These are phyloP conservation scores for Castanea mollissima DNA, from an alignment of 306 rosid species.

Conservation along the genomic window DNA sequence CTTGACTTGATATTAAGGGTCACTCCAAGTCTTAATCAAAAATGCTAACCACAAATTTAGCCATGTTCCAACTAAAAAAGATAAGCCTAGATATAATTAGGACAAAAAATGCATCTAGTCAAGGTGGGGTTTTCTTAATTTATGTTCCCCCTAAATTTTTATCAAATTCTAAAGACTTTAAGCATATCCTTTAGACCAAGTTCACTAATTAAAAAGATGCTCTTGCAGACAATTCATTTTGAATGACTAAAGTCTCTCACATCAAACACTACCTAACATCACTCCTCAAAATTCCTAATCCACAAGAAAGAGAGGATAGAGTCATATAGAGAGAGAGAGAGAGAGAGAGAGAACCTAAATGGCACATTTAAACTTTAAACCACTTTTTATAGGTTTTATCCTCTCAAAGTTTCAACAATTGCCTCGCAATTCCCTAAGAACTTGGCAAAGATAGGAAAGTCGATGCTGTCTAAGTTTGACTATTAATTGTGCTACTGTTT, in stretches of 20 bases:
- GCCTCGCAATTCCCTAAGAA: constrained; percentile 7
- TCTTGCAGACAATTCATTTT: neutral
- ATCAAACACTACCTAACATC: constrained; percentile 9
- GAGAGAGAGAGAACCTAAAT: neutral
- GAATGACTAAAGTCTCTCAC: neutral
- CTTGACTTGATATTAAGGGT: constrained; percentile 14
- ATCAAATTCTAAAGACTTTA: neutral
- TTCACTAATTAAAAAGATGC: constrained; percentile 23
- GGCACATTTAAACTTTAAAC: neutral
- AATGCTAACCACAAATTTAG: neutral
- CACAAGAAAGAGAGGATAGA: neutral
- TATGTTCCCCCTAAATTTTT: neutral
- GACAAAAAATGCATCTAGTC: constrained; percentile 20
- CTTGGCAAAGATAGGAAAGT: neutral
- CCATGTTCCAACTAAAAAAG: neutral
- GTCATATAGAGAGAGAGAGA: neutral
- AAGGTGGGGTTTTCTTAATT: constrained; percentile 21
- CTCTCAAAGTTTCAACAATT: neutral
- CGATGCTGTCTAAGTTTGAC: constrained; percentile 2
- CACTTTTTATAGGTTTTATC: neutral
- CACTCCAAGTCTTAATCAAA: neutral
- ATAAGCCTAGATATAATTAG: neutral
- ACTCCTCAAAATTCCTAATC: neutral
- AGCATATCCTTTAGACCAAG: neutral
- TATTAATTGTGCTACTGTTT: neutral